Percentiles rank a stretch among this genome's conserved stretches.
Evolutionary conservation across 805 yeast genomes (phyloP).

Genomic region (Candida endomychidarum): DNA sequence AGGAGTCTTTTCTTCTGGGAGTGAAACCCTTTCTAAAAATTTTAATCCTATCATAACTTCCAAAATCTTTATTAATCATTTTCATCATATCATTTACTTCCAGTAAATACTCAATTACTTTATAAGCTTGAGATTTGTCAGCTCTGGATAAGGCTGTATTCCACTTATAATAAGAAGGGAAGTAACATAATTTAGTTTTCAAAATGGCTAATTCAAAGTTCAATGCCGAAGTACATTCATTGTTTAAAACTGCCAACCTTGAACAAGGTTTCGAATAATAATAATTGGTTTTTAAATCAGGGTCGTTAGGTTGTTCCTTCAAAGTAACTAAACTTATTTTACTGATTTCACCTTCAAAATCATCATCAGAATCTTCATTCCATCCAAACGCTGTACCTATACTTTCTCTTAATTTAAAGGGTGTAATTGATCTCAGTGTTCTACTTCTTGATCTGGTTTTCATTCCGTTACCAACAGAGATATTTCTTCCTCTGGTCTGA

Average conservation of each 20-base stretch:
- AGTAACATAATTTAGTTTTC: constrained; percentile 13
- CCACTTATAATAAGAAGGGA: constrained; percentile 22
- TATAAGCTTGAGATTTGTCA: not conserved
- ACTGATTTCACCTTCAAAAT: constrained; percentile 3
- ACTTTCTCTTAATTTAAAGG: constrained; percentile 20
- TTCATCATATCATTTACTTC: not conserved
- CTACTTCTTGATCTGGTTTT: constrained; percentile 1
- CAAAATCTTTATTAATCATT: not conserved
- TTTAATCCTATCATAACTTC: constrained; percentile 13
- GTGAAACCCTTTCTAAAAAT: constrained; percentile 17
- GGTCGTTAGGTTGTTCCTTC: not conserved
- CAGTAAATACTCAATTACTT: not conserved
- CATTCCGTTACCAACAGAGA: constrained; percentile 10
- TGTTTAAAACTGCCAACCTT: constrained; percentile 18
- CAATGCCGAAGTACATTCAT: constrained; percentile 12
- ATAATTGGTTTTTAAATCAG: not conserved
- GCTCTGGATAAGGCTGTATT: not conserved
- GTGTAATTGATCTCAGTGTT: constrained; percentile 10
- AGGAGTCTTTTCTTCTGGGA: constrained; percentile 17
- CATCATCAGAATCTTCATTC: constrained; percentile 7
- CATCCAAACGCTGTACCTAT: constrained; percentile 13
- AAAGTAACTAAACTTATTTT: constrained; percentile 1
- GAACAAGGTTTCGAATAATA: constrained; percentile 17
- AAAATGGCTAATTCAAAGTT: constrained; percentile 16
- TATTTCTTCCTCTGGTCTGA: constrained; percentile 8